phyloP scores from a whole-genome alignment of 2,329 filamentous ascomycete species.

The Xylaria hypoxylon region DNA sequence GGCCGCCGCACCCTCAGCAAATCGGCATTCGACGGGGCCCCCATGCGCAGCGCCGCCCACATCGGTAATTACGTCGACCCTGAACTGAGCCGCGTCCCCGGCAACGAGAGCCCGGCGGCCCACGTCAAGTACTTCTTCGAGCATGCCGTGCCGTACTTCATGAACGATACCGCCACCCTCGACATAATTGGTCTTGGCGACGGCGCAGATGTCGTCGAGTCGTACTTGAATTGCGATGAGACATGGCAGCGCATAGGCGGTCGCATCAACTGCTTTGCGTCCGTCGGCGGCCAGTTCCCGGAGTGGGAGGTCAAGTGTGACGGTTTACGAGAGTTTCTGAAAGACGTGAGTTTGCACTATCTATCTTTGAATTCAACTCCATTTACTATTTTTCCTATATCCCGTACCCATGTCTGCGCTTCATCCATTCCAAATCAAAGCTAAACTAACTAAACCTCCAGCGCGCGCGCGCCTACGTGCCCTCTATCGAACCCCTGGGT shows the following conservation, averaged over 20 bases:
- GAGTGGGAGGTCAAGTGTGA: conserved; percentile 56
- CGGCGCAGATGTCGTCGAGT: conserved; percentile 68
- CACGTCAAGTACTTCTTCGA: conserved; percentile 78
- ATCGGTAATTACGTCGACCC: conserved; percentile 63
- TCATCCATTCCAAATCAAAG: conserved; percentile 11
- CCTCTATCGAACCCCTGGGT: conserved; percentile 64
- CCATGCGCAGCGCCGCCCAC: conserved; percentile 73
- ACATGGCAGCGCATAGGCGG: conserved; percentile 61
- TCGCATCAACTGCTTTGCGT: conserved; percentile 61
- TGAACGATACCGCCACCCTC: conserved; percentile 64
- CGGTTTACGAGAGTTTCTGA: conserved; percentile 63
- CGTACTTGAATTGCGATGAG: conserved; percentile 68
- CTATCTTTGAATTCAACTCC: not conserved
- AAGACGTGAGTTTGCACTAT: conserved; percentile 56
- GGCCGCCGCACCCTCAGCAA: conserved; percentile 70
- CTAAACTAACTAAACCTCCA: conserved; percentile 51
- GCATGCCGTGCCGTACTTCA: conserved; percentile 65
- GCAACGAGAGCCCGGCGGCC: conserved; percentile 65
- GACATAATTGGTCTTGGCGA: conserved; percentile 79
- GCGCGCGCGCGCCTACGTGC: conserved; percentile 71
- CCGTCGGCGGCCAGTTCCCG: conserved; percentile 62
- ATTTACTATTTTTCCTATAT: not conserved
- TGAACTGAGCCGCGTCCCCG: conserved; percentile 70
- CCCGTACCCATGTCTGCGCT: too few species aligned
- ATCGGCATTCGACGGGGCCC: conserved; percentile 66